Conservation (phyloP, 75 land plant genomes). For the Larix kaempferi region DNA sequence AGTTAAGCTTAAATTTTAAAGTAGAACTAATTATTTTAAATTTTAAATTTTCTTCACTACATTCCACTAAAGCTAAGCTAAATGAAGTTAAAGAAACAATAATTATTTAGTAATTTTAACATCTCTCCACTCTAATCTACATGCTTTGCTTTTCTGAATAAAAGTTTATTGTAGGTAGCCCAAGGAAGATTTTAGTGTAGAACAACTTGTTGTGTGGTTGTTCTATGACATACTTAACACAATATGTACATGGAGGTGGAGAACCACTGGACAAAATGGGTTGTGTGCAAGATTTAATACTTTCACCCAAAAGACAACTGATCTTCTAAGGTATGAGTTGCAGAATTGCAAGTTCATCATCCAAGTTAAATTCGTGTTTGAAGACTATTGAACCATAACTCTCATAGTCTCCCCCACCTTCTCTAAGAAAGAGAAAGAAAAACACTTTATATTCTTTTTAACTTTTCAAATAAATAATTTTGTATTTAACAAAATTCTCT, state of each 20-base stretch:
- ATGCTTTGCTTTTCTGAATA: not conserved
- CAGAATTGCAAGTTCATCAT: not conserved
- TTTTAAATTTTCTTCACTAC: too few relatives aligned
- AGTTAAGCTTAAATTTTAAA: too few relatives aligned
- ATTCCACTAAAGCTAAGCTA: too few relatives aligned
- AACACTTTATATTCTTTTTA: too few relatives aligned
- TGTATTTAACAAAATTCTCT: too few relatives aligned
- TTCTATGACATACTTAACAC: not conserved
- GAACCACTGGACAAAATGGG: not conserved
- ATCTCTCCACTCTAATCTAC: too few relatives aligned
- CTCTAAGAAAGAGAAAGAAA: not conserved
- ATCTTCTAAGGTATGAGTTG: not conserved
- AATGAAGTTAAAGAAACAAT: too few relatives aligned
- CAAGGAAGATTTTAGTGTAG: not conserved
- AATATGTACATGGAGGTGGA: not conserved
- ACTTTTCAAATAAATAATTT: too few relatives aligned
- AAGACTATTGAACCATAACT: not conserved
- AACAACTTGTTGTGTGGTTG: conserved; percentile 1
- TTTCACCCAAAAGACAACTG: not conserved
- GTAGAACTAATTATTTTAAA: too few relatives aligned
- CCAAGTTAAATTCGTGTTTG: not conserved
- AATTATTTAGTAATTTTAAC: too few relatives aligned
- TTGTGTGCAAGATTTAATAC: not conserved
- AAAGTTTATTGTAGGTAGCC: not conserved
- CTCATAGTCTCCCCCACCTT: not conserved